Percentiles rank a stretch among this genome's conserved stretches.
These are phyloP conservation scores for Hanseniaspora uvarum DNA, from an alignment of 1,139 yeast genomes.

Conservation along the genomic window DNA sequence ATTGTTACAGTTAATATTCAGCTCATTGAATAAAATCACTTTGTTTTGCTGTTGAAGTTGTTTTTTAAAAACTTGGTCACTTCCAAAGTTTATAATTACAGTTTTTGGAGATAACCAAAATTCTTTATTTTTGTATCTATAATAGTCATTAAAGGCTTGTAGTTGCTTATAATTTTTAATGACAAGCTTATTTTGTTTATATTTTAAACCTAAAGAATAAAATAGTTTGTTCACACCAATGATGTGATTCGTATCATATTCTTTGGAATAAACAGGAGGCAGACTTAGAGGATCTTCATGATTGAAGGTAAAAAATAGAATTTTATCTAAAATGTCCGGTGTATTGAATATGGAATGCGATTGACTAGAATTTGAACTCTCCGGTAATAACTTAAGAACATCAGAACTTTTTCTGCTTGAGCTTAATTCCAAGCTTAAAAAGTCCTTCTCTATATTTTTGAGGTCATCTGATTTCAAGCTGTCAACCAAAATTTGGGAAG, in stretches of 20 bases:
- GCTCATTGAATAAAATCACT: background rate
- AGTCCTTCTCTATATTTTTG: background rate
- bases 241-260: slow-evolving; percentile 3
- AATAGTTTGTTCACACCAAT: slow-evolving; percentile 9
- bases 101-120: slow-evolving; percentile 14
- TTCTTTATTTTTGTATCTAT: slow-evolving; percentile 9
- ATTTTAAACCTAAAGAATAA: slow-evolving; percentile 3
- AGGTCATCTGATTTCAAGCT: background rate
- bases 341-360: slow-evolving; percentile 49
- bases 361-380: background rate
- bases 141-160: slow-evolving; percentile 15
- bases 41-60: background rate
- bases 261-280: slow-evolving; percentile 39
- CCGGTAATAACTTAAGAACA: background rate
- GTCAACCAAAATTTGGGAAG: slow-evolving; percentile 6
- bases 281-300: slow-evolving; percentile 42
- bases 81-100: slow-evolving; percentile 14
- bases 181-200: slow-evolving; percentile 10
- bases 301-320: slow-evolving; percentile 49
- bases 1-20: slow-evolving; percentile 14
- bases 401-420: slow-evolving; percentile 13
- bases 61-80: slow-evolving; percentile 10
- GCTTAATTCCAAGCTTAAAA: background rate
- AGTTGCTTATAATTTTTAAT: slow-evolving; percentile 13
- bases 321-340: slow-evolving; percentile 64